Evolutionary conservation across 208 protist species (phyloP).

Genomic region (Wallacemonas sp.): DNA sequence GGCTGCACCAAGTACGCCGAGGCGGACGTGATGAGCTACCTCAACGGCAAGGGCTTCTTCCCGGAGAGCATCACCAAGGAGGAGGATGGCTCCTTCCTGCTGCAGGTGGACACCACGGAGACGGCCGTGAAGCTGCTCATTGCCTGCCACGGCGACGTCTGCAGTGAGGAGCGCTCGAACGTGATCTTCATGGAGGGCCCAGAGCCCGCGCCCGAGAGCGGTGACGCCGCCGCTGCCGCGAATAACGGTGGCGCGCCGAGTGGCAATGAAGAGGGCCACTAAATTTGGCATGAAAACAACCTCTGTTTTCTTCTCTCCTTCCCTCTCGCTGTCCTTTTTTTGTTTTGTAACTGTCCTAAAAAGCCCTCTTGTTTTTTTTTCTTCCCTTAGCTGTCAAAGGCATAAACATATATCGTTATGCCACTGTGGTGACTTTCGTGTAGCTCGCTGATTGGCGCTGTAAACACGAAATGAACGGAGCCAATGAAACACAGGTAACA

Average conservation of each 20-base stretch:
- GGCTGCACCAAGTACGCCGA: slow-evolving; percentile 74
- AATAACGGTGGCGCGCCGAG: slow-evolving; percentile 10
- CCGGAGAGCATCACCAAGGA: slow-evolving; percentile 73
- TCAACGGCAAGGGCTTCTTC: slow-evolving; percentile 74
- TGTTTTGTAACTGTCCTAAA: neutral
- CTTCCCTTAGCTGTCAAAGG: no score
- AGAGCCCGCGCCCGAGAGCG: slow-evolving; percentile 26
- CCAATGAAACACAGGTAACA: no score
- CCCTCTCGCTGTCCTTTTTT: slow-evolving; percentile 10
- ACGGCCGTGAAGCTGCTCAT: slow-evolving; percentile 84
- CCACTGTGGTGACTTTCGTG: no score
- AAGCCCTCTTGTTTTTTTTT: slow-evolving; percentile 18
- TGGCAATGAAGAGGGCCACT: slow-evolving; percentile 19
- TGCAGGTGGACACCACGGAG: slow-evolving; percentile 62
- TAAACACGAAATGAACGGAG: no score
- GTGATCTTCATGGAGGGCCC: slow-evolving; percentile 86
- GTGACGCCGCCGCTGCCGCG: neutral
- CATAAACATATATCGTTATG: no score
- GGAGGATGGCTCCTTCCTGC: slow-evolving; percentile 73
- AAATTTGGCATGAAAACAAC: neutral
- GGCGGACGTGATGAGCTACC: slow-evolving; percentile 83
- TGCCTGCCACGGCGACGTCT: slow-evolving; percentile 80
- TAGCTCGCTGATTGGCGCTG: no score
- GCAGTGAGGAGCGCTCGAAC: slow-evolving; percentile 86
- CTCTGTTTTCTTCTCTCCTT: neutral